Conservation (phyloP, 83 land plant genomes). For the Thuja plicata region DNA sequence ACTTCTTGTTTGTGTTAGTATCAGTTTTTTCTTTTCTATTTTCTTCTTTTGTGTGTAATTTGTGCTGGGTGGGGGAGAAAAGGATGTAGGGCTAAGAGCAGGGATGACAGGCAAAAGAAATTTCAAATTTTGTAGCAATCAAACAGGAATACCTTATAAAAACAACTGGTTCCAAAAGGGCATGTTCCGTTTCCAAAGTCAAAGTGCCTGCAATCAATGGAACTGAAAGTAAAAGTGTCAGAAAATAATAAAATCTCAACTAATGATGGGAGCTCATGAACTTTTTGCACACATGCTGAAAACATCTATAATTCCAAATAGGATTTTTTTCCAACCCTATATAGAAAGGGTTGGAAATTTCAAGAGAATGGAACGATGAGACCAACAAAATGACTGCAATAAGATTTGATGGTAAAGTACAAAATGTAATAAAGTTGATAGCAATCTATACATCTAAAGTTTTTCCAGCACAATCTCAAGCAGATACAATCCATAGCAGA, state of each 20-base stretch:
- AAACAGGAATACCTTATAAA: slow-evolving; percentile 72
- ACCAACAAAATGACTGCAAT: neutral
- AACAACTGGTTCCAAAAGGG: slow-evolving; percentile 96
- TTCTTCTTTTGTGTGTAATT: too few relatives aligned
- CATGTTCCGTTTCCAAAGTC: slow-evolving; percentile 90
- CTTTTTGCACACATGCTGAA: neutral
- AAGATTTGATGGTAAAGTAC: neutral
- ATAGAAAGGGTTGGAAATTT: neutral
- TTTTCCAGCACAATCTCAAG: neutral
- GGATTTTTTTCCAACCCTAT: neutral
- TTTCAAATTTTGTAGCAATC: neutral
- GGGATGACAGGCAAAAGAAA: neutral
- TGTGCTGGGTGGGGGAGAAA: too few relatives aligned
- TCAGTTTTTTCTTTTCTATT: too few relatives aligned
- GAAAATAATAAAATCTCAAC: neutral
- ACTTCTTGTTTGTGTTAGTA: too few relatives aligned
- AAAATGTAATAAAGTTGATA: neutral
- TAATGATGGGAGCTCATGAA: neutral
- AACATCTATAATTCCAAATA: neutral
- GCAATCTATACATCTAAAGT: neutral
- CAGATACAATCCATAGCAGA: neutral
- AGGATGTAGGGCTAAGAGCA: too few relatives aligned
- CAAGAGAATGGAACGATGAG: neutral
- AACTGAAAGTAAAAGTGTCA: slow-evolving; percentile 36
- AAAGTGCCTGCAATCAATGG: slow-evolving; percentile 89